Base-by-base conservation (phyloP, 2,329 filamentous ascomycete genomes). In the Penicillium sp. region DNA sequence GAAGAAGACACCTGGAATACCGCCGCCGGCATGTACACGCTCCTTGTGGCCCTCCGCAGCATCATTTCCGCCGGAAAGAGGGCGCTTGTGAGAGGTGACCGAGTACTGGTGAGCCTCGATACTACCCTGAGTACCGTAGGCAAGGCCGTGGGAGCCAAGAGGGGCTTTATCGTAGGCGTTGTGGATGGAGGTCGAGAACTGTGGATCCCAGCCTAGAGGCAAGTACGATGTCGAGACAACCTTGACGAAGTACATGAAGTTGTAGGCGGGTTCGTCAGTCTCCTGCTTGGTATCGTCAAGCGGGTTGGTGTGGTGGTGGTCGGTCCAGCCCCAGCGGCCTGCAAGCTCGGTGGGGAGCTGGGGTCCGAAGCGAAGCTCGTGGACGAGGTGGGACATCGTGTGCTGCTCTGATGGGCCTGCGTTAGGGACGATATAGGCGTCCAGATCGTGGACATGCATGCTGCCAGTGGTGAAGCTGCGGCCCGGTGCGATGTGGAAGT, bases 231-330 rank as follows among this genome's bases (percentile, higher is more conserved):
- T 99, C 3, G 90, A 91, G 33, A 99, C 94, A 56, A 99, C 94
- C 82, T 99, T 99, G 76, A 99, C 83, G 76, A 99, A 99, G 81
- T 99, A 99, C 91, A 97, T 96, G 76, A 88, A 99, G 80, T 97
- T 99, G 82, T 84, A 97, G 63, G 89, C 89, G 65, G 91, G 85
- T 69, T 97, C 92, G 36, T 84, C 79, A 2, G 91, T 95, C 51
- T 82, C 78, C 79, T 97, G 92, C 62, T 83, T 79, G 4, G 88
- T 90, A 52, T 84, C 82, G 70, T 99, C 95, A 5, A 99, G 85
- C 5, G 94, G 94, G 76, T 97, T 97, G 65, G 75, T 75, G 60
- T 91, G 77, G 75, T 97, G 92, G 76, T 96, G 90, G 75, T 91
- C 92, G 11, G 89, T 91, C 91, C 91, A 96, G 59, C 87, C 89